phyloP scores from a whole-genome alignment of 129 eudicot genomes.

The Deinandra increscens region DNA sequence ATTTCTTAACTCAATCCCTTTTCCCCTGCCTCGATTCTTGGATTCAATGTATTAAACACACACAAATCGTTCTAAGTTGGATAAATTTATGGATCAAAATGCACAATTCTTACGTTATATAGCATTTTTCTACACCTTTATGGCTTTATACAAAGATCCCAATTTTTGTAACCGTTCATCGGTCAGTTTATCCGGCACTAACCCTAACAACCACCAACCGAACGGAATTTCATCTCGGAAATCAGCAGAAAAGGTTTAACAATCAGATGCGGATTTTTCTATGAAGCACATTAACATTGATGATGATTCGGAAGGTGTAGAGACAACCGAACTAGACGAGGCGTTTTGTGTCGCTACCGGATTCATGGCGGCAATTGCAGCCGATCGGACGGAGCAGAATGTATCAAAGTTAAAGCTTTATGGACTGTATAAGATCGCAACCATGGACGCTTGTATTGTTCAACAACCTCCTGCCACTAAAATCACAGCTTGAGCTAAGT shows the following conservation, averaged over 20 bases:
- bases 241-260: not conserved
- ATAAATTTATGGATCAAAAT: too few species aligned
- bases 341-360: slow-evolving; percentile 80
- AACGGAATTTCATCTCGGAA: slow-evolving; percentile 10
- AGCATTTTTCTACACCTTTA: too few species aligned
- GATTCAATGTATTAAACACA: too few species aligned
- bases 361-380: slow-evolving; percentile 68
- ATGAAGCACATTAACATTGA: slow-evolving; percentile 40
- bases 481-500: slow-evolving; percentile 84
- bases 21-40: too few species aligned
- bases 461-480: slow-evolving; percentile 79
- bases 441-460: slow-evolving; percentile 78
- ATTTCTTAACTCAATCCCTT: too few species aligned
- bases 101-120: too few species aligned
- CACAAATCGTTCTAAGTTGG: too few species aligned
- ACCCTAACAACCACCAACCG: slow-evolving; percentile 9
- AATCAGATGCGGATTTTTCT: slow-evolving; percentile 33
- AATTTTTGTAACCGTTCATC: too few species aligned
- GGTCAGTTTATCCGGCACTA: slow-evolving; percentile 35
- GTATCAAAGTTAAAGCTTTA: slow-evolving; percentile 73
- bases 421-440: slow-evolving; percentile 82
- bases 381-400: slow-evolving; percentile 50
- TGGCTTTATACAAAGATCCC: too few species aligned
- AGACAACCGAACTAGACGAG: slow-evolving; percentile 78
- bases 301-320: slow-evolving; percentile 98